Evolutionary conservation across 2,329 filamentous ascomycete species (phyloP), one percentile per base, ranked within the genome.

Genomic region (Cercospora sp.): DNA sequence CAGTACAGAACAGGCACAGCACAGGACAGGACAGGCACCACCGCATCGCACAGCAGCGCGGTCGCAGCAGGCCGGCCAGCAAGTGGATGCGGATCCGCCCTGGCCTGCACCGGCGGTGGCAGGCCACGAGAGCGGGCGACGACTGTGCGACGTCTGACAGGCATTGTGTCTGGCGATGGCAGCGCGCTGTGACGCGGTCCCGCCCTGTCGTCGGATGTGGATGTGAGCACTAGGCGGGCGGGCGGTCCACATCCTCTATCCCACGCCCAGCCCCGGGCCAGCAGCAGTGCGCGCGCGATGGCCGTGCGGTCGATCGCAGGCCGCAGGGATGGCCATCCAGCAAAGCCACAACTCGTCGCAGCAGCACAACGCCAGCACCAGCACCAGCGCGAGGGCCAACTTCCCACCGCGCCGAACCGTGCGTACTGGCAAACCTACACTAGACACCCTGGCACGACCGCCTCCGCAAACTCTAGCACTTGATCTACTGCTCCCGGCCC

Each of bases 401-500:
- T 65, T 65, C 26, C 61, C 42, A 42, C 28, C 63, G 63, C 57
- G 55, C 63, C 63, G 63, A 65, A 60, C 63, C 63, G 57, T 33
- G 57, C 58, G 48, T 63, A 28, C 67, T 68, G 55, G 60, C 16
- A 64, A 68, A 66, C 67, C 67, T 66, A 58, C 53, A 58, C 53
- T 4, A 63, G 63, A 68, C 45, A 45, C 60, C 67, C 67, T 65
- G 33, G 48, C 51, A 30, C 30, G 12, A 58, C 51, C 67, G 67
- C 53, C 67, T 63, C 67, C 67, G 67, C 67, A 65, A 58, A 65
- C 58, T 63, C 66, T 64, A 20, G 39, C 18, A 67, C 66, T 64
- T 36, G 62, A 61, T 57, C 57, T 60, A 53, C 33, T 39, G 5
- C 5, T 51, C 53, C 53, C 61, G 61, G 51, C 61, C 61, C 30